A percentile compares a stretch with the other conserved stretches of the same genome.
These are phyloP conservation scores for Gaultheria prostrata DNA, from an alignment of 148 eudicot genomes.

Conservation along the genomic window DNA sequence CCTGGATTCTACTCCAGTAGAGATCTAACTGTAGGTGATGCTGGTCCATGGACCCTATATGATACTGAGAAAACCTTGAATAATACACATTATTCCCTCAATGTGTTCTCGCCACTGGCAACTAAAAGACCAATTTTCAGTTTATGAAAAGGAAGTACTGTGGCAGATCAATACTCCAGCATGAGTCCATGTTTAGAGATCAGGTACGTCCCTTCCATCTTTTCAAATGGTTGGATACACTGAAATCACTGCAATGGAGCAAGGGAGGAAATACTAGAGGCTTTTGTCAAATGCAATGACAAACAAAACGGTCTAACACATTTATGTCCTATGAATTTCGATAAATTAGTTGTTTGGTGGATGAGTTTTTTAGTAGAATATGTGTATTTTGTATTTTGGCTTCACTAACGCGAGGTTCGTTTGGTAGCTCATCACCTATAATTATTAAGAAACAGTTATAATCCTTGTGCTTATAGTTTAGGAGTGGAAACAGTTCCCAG, in stretches of 20 bases:
- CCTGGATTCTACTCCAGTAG: constrained; percentile 37
- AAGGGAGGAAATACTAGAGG: background rate
- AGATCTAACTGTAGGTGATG: constrained; percentile 37
- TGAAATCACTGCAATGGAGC: background rate
- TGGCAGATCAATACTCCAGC: constrained; percentile 54
- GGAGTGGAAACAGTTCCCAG: background rate
- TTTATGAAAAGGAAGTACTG: constrained; percentile 43
- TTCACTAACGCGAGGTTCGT: background rate
- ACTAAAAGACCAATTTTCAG: constrained; percentile 24
- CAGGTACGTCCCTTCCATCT: constrained; percentile 34
- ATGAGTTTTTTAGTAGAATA: background rate
- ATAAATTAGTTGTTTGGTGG: background rate
- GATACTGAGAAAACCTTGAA: constrained; percentile 24
- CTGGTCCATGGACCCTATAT: constrained; percentile 25
- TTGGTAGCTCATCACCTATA: background rate
- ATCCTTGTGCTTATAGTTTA: background rate
- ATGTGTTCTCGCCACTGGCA: constrained; percentile 19
- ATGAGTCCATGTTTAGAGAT: constrained; percentile 50
- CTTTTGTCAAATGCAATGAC: background rate
- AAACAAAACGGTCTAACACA: background rate
- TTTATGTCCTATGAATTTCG: background rate
- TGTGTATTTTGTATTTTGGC: background rate
- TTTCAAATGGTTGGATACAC: background rate
- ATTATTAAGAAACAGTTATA: background rate
- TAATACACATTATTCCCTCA: constrained; percentile 26